These are phyloP conservation scores for Fonsecaea multimorphosa DNA, from an alignment of 2,329 filamentous ascomycete genomes.

Conservation along the genomic window DNA sequence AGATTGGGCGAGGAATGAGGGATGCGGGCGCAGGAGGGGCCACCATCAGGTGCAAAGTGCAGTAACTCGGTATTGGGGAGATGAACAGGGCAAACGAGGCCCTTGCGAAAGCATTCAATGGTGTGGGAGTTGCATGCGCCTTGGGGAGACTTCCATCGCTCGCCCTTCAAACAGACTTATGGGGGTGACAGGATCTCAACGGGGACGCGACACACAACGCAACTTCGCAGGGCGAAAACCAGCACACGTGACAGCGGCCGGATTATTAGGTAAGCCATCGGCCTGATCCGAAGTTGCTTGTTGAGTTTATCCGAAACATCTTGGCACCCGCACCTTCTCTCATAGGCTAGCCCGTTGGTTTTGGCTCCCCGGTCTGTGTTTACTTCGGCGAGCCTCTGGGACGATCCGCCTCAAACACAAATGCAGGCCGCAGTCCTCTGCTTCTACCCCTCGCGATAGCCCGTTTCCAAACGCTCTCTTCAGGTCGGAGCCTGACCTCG, in stretches of 20 bases:
- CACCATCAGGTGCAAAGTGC: conserved; percentile 23
- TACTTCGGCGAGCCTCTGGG: conserved; percentile 14
- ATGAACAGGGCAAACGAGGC: conserved; percentile 7
- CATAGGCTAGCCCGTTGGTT: conserved; percentile 9
- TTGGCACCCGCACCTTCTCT: conserved; percentile 9
- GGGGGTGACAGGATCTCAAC: conserved; percentile 14
- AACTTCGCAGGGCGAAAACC: not conserved
- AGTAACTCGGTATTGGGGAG: conserved; percentile 6
- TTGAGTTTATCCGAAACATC: not conserved
- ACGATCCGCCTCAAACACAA: conserved; percentile 15
- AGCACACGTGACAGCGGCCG: not conserved
- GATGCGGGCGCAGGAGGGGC: conserved; percentile 24
- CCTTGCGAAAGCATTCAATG: conserved; percentile 16
- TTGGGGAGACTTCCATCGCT: conserved; percentile 3
- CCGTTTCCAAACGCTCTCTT: not conserved
- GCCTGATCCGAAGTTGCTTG: conserved; percentile 16
- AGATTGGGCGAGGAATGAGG: conserved; percentile 31
- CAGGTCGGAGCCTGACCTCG: not conserved
- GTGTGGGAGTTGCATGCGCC: conserved; percentile 18
- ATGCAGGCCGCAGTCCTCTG: not conserved
- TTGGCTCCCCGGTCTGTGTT: conserved; percentile 12
- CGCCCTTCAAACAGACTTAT: conserved; percentile 12
- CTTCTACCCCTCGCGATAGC: not conserved
- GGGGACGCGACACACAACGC: conserved; percentile 22
- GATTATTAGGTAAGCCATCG: conserved; percentile 19